Evolutionary conservation across 2,329 filamentous ascomycete species (phyloP).

Genomic region (Talaromyces rugulosus): DNA sequence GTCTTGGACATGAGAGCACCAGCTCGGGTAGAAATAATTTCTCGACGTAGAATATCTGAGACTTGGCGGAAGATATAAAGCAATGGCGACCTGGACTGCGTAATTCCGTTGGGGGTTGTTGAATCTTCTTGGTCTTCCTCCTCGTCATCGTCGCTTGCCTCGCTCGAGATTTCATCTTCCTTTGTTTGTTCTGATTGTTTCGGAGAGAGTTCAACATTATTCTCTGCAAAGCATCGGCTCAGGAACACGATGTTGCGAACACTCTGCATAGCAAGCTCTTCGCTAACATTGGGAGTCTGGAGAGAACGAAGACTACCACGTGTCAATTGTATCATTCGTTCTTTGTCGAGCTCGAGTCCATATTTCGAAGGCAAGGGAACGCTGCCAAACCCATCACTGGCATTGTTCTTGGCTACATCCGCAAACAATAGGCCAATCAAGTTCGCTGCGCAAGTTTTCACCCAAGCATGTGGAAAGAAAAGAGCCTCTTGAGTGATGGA

Average conservation of each 20-base stretch:
- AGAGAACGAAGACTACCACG: slow-evolving; percentile 57
- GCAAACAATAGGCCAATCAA: slow-evolving; percentile 74
- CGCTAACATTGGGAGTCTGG: slow-evolving; percentile 60
- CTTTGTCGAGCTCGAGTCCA: slow-evolving; percentile 63
- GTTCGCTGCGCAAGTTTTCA: slow-evolving; percentile 72
- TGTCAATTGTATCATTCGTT: slow-evolving; percentile 59
- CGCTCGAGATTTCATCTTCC: slow-evolving; percentile 30
- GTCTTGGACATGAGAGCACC: slow-evolving; percentile 68
- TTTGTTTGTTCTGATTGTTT: slow-evolving; percentile 37
- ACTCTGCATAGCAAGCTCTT: slow-evolving; percentile 72
- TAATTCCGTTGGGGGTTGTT: slow-evolving; percentile 29
- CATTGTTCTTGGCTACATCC: slow-evolving; percentile 67
- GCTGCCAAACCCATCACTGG: slow-evolving; percentile 47
- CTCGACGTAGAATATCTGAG: slow-evolving; percentile 72
- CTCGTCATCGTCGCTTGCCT: slow-evolving; percentile 35
- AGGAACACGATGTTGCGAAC: slow-evolving; percentile 82
- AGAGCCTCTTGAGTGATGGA: slow-evolving; percentile 62
- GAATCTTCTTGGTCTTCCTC: slow-evolving; percentile 35
- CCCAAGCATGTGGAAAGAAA: slow-evolving; percentile 65
- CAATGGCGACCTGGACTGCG: slow-evolving; percentile 49
- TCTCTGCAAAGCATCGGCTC: slow-evolving; percentile 60
- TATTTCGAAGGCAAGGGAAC: slow-evolving; percentile 65
- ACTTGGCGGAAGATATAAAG: slow-evolving; percentile 75
- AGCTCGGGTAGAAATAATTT: slow-evolving; percentile 60
- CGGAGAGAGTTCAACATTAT: slow-evolving; percentile 44